Evolutionary conservation across 345 rosid genomes (phyloP), one percentile per base, ranked within the genome.

Genomic region (Pistacia atlantica): DNA sequence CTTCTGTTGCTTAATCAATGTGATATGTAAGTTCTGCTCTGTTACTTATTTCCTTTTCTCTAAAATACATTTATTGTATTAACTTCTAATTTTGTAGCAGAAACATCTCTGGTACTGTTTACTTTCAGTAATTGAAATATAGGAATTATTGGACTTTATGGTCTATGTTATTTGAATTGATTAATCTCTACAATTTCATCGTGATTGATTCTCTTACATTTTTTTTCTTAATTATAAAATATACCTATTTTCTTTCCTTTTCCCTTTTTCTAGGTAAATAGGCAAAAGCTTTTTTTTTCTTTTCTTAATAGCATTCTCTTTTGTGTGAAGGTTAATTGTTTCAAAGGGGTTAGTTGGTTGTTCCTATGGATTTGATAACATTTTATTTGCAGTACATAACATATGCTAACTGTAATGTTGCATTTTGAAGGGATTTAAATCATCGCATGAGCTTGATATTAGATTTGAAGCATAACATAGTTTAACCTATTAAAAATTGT

Each of bases 1-100:
- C 96, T 95, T 60, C 31, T 84, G 81, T 86, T 90, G 77, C 93
- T 95, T 62, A 95, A 95, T 78, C 92, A 93, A 57, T 93, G 99
- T 80, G 98, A 90, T 17, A 81, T 88, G 97, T 92, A 81, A 87
- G 97, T 82, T 73, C 38, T 69, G 48, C 63, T 28, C 35, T 45
- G 10, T 58, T 31, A 51, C 51, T 73, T 59, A 31, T 20, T 52
- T 65, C 38, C 28, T 66, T 22, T 17, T 9, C 31, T 56, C 8
- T 57, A 31, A 22, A 11, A 62, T 17, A 37, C 69, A 60, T 48
- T 38, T 67, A 58, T 48, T 28, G 49, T 71, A 55, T 54, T 42
- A 61, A 4, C 33, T 8, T 31, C 17, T 13, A 22, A 65, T 54
- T 42, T 56, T 48, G 18, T 68, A 28, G 33, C 78, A 42, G 42